Evolutionary conservation across 352 stramenopile genomes (phyloP).

Genomic region (Thraustochytrium striatum): DNA sequence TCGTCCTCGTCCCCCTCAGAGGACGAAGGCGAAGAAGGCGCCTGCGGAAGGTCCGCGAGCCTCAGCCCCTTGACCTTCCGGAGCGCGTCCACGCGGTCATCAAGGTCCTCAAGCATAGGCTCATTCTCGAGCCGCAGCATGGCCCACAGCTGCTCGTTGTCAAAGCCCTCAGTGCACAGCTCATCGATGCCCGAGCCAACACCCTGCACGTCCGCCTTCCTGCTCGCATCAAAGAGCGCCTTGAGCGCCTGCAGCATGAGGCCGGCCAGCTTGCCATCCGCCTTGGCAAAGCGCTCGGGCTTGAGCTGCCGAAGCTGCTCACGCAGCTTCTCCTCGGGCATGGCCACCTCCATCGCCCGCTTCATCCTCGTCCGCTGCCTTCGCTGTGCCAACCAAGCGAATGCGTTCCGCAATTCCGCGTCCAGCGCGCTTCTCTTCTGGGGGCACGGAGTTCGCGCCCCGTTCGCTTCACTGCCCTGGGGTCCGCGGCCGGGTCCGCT

Average conservation of each 20-base stretch:
- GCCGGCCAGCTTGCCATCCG: neutral
- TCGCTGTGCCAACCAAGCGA: too few relatives aligned
- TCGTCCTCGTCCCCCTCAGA: neutral
- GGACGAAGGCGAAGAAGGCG: too few relatives aligned
- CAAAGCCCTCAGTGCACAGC: constrained; percentile 46
- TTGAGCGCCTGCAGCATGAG: neutral
- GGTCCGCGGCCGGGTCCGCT: neutral
- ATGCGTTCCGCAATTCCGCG: too few relatives aligned
- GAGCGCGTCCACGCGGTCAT: neutral
- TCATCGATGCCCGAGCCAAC: constrained; percentile 20
- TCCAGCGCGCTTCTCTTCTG: too few relatives aligned
- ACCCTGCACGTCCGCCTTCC: neutral
- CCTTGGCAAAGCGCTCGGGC: too few relatives aligned
- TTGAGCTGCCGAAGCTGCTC: too few relatives aligned
- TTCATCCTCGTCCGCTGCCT: too few relatives aligned
- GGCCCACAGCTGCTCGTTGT: constrained; percentile 45
- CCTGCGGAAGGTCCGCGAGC: too few relatives aligned
- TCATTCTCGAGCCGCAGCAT: constrained; percentile 46
- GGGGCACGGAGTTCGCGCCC: neutral
- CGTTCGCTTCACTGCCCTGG: neutral
- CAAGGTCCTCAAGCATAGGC: neutral
- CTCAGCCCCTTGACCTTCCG: neutral
- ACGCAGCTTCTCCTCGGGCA: too few relatives aligned
- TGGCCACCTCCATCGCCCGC: too few relatives aligned
- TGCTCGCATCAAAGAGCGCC: neutral